Evolutionary conservation across 2,329 filamentous ascomycete species (phyloP), one percentile per base, ranked within the genome.

Genomic region (Verticillium zaregamsianum): DNA sequence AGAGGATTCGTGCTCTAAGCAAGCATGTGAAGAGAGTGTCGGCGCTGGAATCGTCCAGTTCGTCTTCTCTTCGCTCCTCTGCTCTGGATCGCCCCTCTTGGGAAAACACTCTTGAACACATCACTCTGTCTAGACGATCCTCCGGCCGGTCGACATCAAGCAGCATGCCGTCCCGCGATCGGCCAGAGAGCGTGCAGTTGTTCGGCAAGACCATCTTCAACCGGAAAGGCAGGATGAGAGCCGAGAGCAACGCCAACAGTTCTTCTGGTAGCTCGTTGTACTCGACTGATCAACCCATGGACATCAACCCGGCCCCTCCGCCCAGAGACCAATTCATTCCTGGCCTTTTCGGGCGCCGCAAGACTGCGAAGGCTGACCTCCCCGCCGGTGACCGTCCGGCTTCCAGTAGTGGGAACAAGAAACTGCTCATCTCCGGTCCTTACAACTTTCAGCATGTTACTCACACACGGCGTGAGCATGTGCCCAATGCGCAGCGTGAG

Each of bases 401-500:
- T n/a, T 17, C 63, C 55, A 69, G 5, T 68, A 68, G n/a, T 57
- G 58, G 66, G 59, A 66, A 71, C 59, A 81, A 73, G 67, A 81
- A 77, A 64, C 69, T 81, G 58, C 80, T 82, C 60, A 89, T 89
- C 60, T 89, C 86, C 1, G 82, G 78, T 1, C 86, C 86, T 3
- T 89, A 86, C 73, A 88, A 89, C 75, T 89, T 89, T 64, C 86
- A 88, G 69, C 86, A 89, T 71, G 78, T 89, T 37, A 81, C 83
- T 4, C 86, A 88, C 69, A 85, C 82, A 14, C 76, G 79, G 14
- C 81, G 80, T 56, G 80, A 86, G 33, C 76, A 81, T 58, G 62
- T 81, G 3, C 72, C 79, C 4, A 75, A 74, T 61, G 64, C 80
- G 7, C 74, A 77, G 52, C 72, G 74, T 32, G 67, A 73, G 3